Evolutionary conservation across 106 monocot species (phyloP).

Genomic region (Triglochin maritima): DNA sequence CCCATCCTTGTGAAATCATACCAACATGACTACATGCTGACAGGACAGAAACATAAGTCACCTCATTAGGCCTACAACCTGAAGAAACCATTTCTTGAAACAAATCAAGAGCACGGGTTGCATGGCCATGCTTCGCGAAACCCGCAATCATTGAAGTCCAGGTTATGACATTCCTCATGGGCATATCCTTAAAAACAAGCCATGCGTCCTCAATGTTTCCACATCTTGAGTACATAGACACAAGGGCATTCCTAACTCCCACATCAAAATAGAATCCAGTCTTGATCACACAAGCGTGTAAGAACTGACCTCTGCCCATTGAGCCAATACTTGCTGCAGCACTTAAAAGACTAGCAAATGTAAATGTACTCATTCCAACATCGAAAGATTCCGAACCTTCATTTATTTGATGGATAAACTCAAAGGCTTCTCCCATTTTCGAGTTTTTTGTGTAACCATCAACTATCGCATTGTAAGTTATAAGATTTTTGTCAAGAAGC

Average conservation of each 20-base stretch:
- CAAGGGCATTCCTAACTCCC: conserved; percentile 50
- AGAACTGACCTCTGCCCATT: conserved; percentile 46
- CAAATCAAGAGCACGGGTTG: conserved; percentile 31
- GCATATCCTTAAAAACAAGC: conserved; percentile 38
- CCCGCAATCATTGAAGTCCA: conserved; percentile 86
- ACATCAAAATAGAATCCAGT: conserved; percentile 36
- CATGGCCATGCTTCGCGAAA: conserved; percentile 62
- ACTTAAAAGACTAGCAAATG: conserved; percentile 69
- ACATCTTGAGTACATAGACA: conserved; percentile 80
- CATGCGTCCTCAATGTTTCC: conserved; percentile 61
- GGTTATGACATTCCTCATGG: conserved; percentile 43
- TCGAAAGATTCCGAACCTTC: conserved; percentile 7
- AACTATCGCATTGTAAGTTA: conserved; percentile 38
- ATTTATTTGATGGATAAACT: conserved; percentile 23
- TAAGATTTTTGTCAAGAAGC: conserved; percentile 53
- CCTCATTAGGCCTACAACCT: conserved; percentile 51
- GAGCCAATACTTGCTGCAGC: conserved; percentile 56
- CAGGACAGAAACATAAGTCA: conserved; percentile 64
- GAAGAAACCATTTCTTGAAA: conserved; percentile 42
- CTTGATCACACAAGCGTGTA: conserved; percentile 53
- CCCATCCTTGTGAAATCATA: conserved; percentile 40
- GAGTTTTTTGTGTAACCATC: conserved; percentile 44
- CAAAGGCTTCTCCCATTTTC: conserved; percentile 25
- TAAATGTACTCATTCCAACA: conserved; percentile 43
- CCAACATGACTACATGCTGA: conserved; percentile 83